Conservation (phyloP, 139 green algal species). For the Tetraselmis striata region DNA sequence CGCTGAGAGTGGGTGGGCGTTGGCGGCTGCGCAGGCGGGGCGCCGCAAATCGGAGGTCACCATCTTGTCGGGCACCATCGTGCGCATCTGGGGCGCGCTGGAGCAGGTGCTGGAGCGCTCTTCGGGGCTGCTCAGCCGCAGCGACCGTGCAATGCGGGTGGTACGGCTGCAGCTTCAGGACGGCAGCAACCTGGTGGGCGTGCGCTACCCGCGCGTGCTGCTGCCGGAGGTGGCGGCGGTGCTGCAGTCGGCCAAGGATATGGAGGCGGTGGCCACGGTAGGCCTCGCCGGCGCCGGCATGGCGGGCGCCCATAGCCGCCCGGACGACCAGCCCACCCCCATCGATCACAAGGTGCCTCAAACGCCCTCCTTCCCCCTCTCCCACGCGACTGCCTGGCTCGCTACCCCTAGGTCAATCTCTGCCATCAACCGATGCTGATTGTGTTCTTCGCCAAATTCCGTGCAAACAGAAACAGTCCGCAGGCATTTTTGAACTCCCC, state of each 20-base stretch:
- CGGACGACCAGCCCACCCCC: neutral
- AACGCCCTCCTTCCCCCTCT: no score
- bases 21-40: slow-evolving; percentile 16
- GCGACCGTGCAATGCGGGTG: slow-evolving; percentile 62
- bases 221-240: slow-evolving; percentile 53
- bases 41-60: slow-evolving; percentile 31
- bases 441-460: no score
- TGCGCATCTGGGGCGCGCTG: slow-evolving; percentile 73
- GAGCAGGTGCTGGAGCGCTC: slow-evolving; percentile 58
- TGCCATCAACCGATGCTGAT: no score
- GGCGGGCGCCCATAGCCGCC: neutral
- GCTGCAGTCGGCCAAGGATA: slow-evolving; percentile 25
- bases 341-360: neutral
- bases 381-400: no score
- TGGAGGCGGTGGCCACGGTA: neutral
- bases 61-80: slow-evolving; percentile 59
- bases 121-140: slow-evolving; percentile 34
- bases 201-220: slow-evolving; percentile 56
- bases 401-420: no score
- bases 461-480: no score
- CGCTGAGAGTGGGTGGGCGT: no score
- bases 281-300: neutral
- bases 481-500: no score
- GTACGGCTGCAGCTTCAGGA: slow-evolving; percentile 46
- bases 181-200: slow-evolving; percentile 35